These are phyloP conservation scores for Boletellus sp. DNA, from an alignment of 1,284 basidiomycete genomes.

Conservation along the genomic window DNA sequence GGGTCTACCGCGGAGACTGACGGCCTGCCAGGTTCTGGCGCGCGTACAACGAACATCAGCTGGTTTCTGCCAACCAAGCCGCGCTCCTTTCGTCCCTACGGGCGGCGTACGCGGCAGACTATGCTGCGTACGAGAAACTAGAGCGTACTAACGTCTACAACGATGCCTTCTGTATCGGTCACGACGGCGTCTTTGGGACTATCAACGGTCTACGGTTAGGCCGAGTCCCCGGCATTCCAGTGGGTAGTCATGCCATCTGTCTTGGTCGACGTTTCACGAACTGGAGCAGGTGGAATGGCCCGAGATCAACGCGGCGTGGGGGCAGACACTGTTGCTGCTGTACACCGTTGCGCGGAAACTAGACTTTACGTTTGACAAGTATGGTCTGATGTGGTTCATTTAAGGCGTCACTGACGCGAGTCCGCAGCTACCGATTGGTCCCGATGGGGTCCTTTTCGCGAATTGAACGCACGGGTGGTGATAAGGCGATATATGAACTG, in stretches of 20 bases:
- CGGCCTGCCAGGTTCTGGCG: slow-evolving; percentile 74
- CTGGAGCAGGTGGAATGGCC: slow-evolving; percentile 85
- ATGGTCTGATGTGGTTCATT: slow-evolving; percentile 11
- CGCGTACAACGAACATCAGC: slow-evolving; percentile 67
- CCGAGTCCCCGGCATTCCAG: slow-evolving; percentile 73
- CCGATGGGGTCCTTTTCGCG: slow-evolving; percentile 93
- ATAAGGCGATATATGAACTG: slow-evolving; percentile 84
- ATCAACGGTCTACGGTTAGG: slow-evolving; percentile 95
- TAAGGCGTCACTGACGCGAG: slow-evolving; percentile 11
- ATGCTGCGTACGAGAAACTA: slow-evolving; percentile 77
- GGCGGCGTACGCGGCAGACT: slow-evolving; percentile 74
- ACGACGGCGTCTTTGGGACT: slow-evolving; percentile 90
- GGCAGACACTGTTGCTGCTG: slow-evolving; percentile 88
- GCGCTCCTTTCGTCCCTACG: slow-evolving; percentile 69
- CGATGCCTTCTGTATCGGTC: slow-evolving; percentile 97
- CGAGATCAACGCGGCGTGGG: slow-evolving; percentile 99
- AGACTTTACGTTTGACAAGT: slow-evolving; percentile 85
- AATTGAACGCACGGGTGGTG: slow-evolving; percentile 80
- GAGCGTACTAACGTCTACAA: slow-evolving; percentile 97
- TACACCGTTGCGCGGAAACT: slow-evolving; percentile 89
- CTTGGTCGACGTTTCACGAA: slow-evolving; percentile 4
- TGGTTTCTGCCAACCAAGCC: slow-evolving; percentile 62
- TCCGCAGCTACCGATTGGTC: slow-evolving; percentile 74
- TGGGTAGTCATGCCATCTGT: slow-evolving; percentile 34
- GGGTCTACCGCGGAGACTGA: slow-evolving; percentile 1